These are phyloP conservation scores for Cunninghamia lanceolata DNA, from an alignment of 75 land plant genomes.

Conservation along the genomic window DNA sequence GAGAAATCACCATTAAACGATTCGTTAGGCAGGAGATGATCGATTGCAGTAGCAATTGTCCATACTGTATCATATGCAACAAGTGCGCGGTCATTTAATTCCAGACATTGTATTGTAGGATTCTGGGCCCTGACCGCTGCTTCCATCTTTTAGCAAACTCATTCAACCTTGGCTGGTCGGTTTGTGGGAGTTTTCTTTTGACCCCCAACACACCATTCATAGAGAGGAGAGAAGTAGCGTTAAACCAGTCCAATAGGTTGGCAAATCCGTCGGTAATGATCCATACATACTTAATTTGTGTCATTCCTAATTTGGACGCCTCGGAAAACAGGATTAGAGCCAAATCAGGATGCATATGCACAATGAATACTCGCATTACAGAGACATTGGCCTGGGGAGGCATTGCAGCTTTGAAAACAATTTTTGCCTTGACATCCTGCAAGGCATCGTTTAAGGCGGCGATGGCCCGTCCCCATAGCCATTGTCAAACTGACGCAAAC, in stretches of 20 bases:
- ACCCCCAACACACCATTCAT: neutral
- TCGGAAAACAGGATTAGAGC: no score
- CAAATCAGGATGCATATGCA: constrained; percentile 23
- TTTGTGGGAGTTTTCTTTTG: neutral
- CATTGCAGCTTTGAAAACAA: constrained; percentile 14
- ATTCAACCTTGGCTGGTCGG: neutral
- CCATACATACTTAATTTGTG: no score
- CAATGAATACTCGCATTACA: constrained; percentile 23
- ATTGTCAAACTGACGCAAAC: no score
- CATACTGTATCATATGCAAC: constrained; percentile 42
- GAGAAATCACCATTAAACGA: constrained; percentile 6
- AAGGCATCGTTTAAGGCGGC: constrained; percentile 42
- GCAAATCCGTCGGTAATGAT: no score
- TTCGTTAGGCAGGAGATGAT: constrained; percentile 13
- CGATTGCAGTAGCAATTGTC: constrained; percentile 36
- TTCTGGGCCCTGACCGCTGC: neutral
- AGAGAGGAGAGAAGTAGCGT: neutral
- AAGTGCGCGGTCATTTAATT: constrained; percentile 15
- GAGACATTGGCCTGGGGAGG: neutral
- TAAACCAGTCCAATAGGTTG: neutral
- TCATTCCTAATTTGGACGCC: no score
- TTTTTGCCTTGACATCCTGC: constrained; percentile 13
- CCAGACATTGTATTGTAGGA: neutral
- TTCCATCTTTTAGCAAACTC: neutral
- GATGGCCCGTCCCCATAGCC: constrained; percentile 17